A percentile compares a stretch with the other conserved stretches of the same genome.
Conservation (phyloP, 306 rosid species). For the Morella rubra region DNA sequence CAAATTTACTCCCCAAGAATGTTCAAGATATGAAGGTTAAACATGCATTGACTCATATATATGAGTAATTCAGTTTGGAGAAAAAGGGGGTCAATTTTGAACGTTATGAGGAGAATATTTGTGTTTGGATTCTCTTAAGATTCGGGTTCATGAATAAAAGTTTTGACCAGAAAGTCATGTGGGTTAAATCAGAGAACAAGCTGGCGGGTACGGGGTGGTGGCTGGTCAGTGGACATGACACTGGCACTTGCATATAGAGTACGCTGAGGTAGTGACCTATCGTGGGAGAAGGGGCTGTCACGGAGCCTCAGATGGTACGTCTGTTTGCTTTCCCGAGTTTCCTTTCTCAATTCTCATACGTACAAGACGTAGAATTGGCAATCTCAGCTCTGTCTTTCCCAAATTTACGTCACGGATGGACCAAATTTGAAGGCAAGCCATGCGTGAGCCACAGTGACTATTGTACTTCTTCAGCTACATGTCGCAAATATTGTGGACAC, state of each 20-base stretch:
- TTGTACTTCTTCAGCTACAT: background rate
- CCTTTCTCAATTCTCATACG: background rate
- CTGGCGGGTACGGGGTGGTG: too few relatives aligned
- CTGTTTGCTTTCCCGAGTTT: constrained; percentile 7
- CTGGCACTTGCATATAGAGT: background rate
- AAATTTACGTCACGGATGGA: background rate
- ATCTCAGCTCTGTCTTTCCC: constrained; percentile 4
- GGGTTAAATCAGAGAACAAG: constrained; percentile 1
- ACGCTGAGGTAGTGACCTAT: background rate
- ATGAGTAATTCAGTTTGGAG: too few relatives aligned
- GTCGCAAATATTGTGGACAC: too few relatives aligned
- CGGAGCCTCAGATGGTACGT: background rate
- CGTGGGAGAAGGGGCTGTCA: background rate
- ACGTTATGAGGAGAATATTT: background rate
- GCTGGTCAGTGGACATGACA: background rate
- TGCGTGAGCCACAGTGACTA: constrained; percentile 3
- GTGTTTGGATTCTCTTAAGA: background rate
- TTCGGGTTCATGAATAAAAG: constrained; percentile 28
- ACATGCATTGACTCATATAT: too few relatives aligned
- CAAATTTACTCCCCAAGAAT: too few relatives aligned
- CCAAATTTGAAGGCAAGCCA: constrained; percentile 9
- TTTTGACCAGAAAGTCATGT: constrained; percentile 18
- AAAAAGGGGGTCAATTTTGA: too few relatives aligned
- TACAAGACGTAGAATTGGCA: background rate
- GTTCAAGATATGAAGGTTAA: too few relatives aligned